Base-by-base conservation (phyloP, 2,329 filamentous ascomycete species). In the Penicillium sp. region DNA sequence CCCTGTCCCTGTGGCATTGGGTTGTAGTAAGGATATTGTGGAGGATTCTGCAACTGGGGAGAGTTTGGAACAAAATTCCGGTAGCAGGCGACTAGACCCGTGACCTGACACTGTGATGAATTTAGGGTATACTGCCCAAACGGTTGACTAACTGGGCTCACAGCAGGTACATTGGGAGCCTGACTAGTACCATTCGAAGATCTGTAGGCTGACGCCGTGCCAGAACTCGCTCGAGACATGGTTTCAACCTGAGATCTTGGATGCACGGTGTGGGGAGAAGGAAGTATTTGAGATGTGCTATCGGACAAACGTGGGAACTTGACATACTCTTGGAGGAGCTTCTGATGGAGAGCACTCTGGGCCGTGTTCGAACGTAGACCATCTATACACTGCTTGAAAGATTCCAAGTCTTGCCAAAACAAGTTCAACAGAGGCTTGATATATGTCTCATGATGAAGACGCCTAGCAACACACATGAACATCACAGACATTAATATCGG, bases 401-500 rank as follows among this genome's bases (percentile, higher is more conserved):
- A 38, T 4, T 18, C 14, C 5, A 30, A 34, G 36, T 54, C 46
- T 19, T 19, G 23, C 51, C 46, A 54, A 19, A 54, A 50, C 9
- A 50, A 13, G 3, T 26, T 3, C 32, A 39, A 2, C n/a, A 54
- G 27, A 0, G 26, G 8, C 14, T 32, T 30, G 8, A 44, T n/a
- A 27, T 27, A 34, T 5, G 38, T 10, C n/a, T 50, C 39, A 2
- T 34, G 7, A 18, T 54, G 34, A 26, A 54, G 34, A 16, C 40
- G 39, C 26, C 46, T 32, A 13, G 39, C 16, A 18, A 44, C 11
- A 50, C 32, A 54, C 38, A 30, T 44, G 18, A 50, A 54, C 39
- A 54, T 54, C 40, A 54, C 51, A 39, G 39, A 39, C 46, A 54
- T 50, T 38, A 54, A 39, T 10, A 44, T 29, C 9, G 46, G 51